Evolutionary conservation across 1,284 basidiomycete species (phyloP), one percentile per base, ranked within the genome.

Genomic region (Ganoderma lingzhi): DNA sequence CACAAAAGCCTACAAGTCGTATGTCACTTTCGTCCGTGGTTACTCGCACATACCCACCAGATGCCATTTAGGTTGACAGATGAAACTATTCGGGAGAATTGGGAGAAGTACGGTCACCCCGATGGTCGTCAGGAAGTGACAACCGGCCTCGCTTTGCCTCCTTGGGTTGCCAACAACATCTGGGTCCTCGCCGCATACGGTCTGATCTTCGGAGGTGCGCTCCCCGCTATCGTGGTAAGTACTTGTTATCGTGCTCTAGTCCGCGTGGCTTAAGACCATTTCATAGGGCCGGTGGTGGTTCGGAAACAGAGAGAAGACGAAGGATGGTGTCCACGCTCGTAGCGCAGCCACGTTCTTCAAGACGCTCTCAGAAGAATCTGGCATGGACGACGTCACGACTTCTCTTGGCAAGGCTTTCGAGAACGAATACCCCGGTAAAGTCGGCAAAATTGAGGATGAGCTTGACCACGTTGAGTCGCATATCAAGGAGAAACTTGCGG

Each of bases 1-100:
- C 58, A 99, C 98, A 32, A 99, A 99, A 81, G 98, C 98, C 0
- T 99, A 99, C 85, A 99, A 99, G 86, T 82, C 97, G 89, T 95
- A 74, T 71, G 90, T 82, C 48, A n/a, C n/a, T 28, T 28, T 4
- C 6, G 0, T 4, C 10, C 15, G 2, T 19, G 19, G 17, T 0
- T 45, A 23, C 19, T 32, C 37, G 48, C 30, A 45, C 37, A 51
- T 60, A 14, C 32, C 30, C 56, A 8, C 12, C 14, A 14, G 10
- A n/a, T 37, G 17, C 17, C 60, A 6, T 62, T 8, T 68, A 95
- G 94, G 8, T 83, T 99, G 55, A 99, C 97, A 0, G 97, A 99
- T 81, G 96, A 96, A 77, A 93, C 89, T 1, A 97, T 96, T 69
- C 94, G 96, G 62, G 91, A 94, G 78, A 99, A 99, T 81, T 92